These are phyloP conservation scores for Aspergillus ostianus DNA, from an alignment of 495 filamentous ascomycete species.

Conservation along the genomic window DNA sequence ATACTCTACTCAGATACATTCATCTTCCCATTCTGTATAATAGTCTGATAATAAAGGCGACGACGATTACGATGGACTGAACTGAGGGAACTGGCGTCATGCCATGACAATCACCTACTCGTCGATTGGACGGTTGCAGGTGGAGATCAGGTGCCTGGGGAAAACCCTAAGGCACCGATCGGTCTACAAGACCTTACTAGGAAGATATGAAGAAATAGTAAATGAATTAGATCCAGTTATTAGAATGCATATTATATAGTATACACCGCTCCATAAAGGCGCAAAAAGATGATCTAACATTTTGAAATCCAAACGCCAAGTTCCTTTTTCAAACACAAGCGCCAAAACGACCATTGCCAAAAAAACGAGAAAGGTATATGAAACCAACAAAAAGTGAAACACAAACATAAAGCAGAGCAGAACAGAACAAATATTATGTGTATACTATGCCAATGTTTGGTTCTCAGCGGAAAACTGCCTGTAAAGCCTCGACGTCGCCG, in stretches of 20 bases:
- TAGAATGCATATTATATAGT: neutral
- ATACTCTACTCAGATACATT: neutral
- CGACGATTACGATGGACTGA: neutral
- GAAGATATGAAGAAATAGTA: too few species aligned
- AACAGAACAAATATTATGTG: conserved; percentile 6
- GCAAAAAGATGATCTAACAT: conserved; percentile 7
- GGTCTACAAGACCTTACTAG: neutral
- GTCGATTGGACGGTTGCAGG: neutral
- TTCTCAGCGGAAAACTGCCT: conserved; percentile 43
- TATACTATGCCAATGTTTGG: conserved; percentile 9
- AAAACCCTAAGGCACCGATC: neutral
- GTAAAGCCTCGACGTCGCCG: conserved; percentile 64
- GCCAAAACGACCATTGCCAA: conserved; percentile 29
- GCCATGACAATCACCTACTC: neutral
- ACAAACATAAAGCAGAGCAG: conserved; percentile 5
- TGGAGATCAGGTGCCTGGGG: neutral
- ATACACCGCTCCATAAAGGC: neutral
- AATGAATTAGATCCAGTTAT: neutral
- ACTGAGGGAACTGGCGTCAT: neutral
- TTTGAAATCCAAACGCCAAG: conserved; percentile 2
- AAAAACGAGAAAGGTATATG: conserved; percentile 14
- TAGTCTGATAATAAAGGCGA: neutral
- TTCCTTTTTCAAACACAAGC: conserved; percentile 12
- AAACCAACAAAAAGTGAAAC: conserved; percentile 11
- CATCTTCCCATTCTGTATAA: neutral